Percentiles rank a stretch among this genome's conserved stretches.
Conservation (phyloP, 176 grass and related monocot species). For the Rhynchospora pubera region DNA sequence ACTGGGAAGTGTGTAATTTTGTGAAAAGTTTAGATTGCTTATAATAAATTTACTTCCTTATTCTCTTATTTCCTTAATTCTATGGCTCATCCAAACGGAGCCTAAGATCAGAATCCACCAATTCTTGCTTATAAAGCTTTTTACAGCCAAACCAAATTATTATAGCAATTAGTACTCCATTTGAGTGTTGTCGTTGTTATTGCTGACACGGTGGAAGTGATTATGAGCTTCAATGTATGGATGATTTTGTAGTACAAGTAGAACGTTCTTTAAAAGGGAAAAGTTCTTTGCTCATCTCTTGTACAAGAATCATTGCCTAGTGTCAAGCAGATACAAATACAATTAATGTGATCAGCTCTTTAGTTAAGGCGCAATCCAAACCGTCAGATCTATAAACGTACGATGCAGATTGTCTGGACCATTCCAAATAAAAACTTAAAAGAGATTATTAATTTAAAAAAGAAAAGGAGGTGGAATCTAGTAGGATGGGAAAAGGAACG, state of each 20-base stretch:
- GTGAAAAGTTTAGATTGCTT: too few relatives aligned
- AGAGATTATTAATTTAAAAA: background rate
- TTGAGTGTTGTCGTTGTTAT: background rate
- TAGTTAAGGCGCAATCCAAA: background rate
- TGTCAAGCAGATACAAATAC: background rate
- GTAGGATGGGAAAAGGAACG: background rate
- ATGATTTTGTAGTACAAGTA: background rate
- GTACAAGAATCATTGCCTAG: background rate
- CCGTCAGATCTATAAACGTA: background rate
- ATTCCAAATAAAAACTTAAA: background rate
- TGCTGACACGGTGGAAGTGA: background rate
- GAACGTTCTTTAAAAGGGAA: background rate
- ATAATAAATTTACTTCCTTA: too few relatives aligned
- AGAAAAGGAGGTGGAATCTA: background rate
- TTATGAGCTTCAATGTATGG: background rate
- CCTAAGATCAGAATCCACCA: background rate
- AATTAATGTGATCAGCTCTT: background rate
- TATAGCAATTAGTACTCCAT: background rate
- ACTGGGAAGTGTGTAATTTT: too few relatives aligned
- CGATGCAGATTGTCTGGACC: background rate
- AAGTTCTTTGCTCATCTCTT: background rate
- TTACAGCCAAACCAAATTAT: background rate
- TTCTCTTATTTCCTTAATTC: too few relatives aligned
- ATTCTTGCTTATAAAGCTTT: background rate
- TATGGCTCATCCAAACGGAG: too few relatives aligned